Evolutionary conservation across 345 rosid species (phyloP).

Genomic region (Nasturtium officinale): DNA sequence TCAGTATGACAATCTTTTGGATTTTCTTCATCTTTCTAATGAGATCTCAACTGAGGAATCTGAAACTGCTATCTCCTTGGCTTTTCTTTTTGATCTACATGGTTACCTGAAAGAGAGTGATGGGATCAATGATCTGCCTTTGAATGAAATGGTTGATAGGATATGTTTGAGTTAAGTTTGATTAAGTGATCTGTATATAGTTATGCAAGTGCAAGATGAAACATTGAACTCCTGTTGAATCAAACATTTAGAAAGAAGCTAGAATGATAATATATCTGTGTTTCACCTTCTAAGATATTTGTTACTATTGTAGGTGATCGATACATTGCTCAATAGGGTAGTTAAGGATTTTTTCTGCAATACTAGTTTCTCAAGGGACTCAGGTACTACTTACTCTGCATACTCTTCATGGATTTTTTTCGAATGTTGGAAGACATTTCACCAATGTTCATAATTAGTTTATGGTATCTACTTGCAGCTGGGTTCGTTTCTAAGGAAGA

Average conservation of each 20-base stretch:
- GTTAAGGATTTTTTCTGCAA: constrained; percentile 87
- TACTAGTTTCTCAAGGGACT: constrained; percentile 86
- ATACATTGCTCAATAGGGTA: constrained; percentile 76
- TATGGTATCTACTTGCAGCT: constrained; percentile 37
- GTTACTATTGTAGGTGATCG: constrained; percentile 60
- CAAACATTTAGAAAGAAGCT: not conserved
- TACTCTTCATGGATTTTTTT: not conserved
- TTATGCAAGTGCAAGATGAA: too few relatives aligned
- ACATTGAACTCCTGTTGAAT: not conserved
- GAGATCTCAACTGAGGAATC: constrained; percentile 78
- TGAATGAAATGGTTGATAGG: constrained; percentile 98
- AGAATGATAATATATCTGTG: not conserved
- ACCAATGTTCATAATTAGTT: not conserved
- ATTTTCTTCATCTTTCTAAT: constrained; percentile 83
- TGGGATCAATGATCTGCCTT: constrained; percentile 67
- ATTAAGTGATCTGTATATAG: not conserved
- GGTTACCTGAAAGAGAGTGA: constrained; percentile 74
- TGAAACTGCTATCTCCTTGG: constrained; percentile 65
- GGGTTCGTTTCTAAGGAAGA: constrained; percentile 66
- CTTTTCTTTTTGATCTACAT: constrained; percentile 85
- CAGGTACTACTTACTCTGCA: constrained; percentile 52
- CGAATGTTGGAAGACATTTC: not conserved
- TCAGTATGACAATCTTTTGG: constrained; percentile 82
- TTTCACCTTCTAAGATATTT: constrained; percentile 18
- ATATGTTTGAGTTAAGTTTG: constrained; percentile 26